A percentile compares a stretch with the other conserved stretches of the same genome.
phyloP scores from a whole-genome alignment of 1,284 basidiomycete species.

The Cryptococcus hybrid region DNA sequence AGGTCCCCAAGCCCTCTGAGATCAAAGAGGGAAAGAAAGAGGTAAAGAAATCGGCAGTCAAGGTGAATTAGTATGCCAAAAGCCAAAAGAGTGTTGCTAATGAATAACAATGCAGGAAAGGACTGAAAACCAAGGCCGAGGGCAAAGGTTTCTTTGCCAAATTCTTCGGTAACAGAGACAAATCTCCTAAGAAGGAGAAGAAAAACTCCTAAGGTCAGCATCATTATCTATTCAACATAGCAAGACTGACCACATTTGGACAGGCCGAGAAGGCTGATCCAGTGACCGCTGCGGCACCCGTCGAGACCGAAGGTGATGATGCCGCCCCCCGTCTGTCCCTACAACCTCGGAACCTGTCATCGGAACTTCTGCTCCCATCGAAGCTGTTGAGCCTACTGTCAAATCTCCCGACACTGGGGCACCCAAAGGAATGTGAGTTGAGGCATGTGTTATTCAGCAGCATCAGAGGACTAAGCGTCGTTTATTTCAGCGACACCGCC shows the following conservation, averaged over 20 bases:
- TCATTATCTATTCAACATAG: not conserved
- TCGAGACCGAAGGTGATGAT: not conserved
- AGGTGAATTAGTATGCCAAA: slow-evolving; percentile 17
- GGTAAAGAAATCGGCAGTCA: slow-evolving; percentile 33
- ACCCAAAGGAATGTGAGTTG: slow-evolving; percentile 26
- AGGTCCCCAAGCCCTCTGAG: slow-evolving; percentile 14
- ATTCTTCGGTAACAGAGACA: slow-evolving; percentile 34
- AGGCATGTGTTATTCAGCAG: not conserved
- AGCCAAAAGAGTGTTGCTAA: not conserved
- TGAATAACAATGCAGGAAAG: slow-evolving; percentile 23
- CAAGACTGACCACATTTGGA: slow-evolving; percentile 3
- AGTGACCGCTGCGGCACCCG: slow-evolving; percentile 7
- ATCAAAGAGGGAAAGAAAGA: slow-evolving; percentile 26
- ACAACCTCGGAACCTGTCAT: slow-evolving; percentile 2
- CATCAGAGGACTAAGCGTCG: not conserved
- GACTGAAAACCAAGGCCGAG: slow-evolving; percentile 35
- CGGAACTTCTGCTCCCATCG: slow-evolving; percentile 4
- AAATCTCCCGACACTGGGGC: slow-evolving; percentile 19
- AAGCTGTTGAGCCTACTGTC: slow-evolving; percentile 14
- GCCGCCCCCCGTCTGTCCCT: slow-evolving; percentile 1
- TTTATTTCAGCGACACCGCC: slow-evolving; percentile 17
- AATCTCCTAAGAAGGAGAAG: slow-evolving; percentile 42
- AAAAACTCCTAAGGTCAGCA: slow-evolving; percentile 38
- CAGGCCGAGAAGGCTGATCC: slow-evolving; percentile 33
- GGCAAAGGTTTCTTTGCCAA: slow-evolving; percentile 42